These are phyloP conservation scores for Lantana camara DNA, from an alignment of 257 asterid genomes.

Conservation along the genomic window DNA sequence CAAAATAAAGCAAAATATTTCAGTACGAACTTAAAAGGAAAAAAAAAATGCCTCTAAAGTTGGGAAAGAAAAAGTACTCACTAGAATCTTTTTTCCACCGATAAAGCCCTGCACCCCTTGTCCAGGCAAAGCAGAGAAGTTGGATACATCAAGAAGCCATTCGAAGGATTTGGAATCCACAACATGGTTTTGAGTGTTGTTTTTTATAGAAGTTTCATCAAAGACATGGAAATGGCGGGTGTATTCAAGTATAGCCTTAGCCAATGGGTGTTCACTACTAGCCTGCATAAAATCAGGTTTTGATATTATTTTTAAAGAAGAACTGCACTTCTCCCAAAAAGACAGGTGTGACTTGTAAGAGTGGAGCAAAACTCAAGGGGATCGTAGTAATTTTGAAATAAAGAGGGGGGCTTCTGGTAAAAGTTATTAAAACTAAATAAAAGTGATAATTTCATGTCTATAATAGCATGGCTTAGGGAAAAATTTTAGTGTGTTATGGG, in stretches of 20 bases:
- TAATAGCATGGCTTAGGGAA: too few species aligned
- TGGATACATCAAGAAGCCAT: conserved; percentile 67
- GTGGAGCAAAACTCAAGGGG: too few species aligned
- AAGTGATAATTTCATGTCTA: too few species aligned
- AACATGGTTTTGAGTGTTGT: conserved; percentile 36
- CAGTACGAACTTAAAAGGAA: neutral
- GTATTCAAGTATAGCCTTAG: conserved; percentile 59
- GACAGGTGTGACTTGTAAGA: too few species aligned
- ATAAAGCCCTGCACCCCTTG: conserved; percentile 64
- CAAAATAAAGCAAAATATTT: neutral
- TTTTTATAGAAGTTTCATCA: conserved; percentile 42
- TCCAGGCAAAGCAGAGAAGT: conserved; percentile 70
- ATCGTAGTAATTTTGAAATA: neutral
- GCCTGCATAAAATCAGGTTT: conserved; percentile 37
- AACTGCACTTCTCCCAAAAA: too few species aligned
- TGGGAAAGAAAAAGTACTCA: conserved; percentile 33
- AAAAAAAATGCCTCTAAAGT: neutral
- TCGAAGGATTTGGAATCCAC: conserved; percentile 51
- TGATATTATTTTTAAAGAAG: too few species aligned
- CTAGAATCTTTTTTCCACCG: conserved; percentile 57
- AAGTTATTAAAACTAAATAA: too few species aligned
- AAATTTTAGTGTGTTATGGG: too few species aligned
- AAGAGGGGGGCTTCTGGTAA: neutral
- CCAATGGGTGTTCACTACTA: conserved; percentile 76
- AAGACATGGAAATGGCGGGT: conserved; percentile 69